Percentiles rank a stretch among this genome's conserved stretches.
Conservation (phyloP, 768 basidiomycete species). For the Dentipellis sp. region DNA sequence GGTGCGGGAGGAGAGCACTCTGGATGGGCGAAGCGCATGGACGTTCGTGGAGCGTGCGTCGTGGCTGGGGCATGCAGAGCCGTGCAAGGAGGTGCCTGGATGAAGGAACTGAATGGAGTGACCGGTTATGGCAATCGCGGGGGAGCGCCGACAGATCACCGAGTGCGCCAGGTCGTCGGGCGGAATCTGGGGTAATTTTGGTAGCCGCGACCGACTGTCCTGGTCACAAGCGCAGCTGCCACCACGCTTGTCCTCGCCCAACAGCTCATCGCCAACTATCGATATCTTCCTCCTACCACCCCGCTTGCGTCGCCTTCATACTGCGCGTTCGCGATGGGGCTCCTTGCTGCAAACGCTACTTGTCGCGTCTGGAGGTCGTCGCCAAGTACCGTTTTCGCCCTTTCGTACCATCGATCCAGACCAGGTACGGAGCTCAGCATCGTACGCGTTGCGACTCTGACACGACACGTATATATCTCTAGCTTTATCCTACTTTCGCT, state of each 20-base stretch:
- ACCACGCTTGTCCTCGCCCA: too few relatives aligned
- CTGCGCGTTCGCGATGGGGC: not conserved
- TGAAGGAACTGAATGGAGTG: not conserved
- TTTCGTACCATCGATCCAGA: not conserved
- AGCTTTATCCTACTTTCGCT: slow-evolving; percentile 1
- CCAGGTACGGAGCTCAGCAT: not conserved
- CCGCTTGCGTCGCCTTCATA: too few relatives aligned
- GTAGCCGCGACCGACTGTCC: too few relatives aligned
- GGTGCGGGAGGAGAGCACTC: too few relatives aligned
- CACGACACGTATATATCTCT: not conserved
- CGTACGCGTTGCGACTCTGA: too few relatives aligned
- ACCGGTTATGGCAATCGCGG: not conserved
- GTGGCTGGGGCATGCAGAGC: too few relatives aligned
- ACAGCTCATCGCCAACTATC: not conserved
- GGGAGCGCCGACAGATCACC: not conserved
- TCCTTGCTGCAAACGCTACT: not conserved
- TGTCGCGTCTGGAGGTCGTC: not conserved
- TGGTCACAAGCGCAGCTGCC: too few relatives aligned
- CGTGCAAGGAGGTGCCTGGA: too few relatives aligned
- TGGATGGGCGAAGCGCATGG: too few relatives aligned
- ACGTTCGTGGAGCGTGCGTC: too few relatives aligned
- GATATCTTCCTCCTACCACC: not conserved
- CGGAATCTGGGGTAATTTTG: not conserved
- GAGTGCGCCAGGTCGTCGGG: not conserved
- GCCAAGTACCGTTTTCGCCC: not conserved